Conservation (phyloP, 305 asterid species). For the Fraxinus greggii region DNA sequence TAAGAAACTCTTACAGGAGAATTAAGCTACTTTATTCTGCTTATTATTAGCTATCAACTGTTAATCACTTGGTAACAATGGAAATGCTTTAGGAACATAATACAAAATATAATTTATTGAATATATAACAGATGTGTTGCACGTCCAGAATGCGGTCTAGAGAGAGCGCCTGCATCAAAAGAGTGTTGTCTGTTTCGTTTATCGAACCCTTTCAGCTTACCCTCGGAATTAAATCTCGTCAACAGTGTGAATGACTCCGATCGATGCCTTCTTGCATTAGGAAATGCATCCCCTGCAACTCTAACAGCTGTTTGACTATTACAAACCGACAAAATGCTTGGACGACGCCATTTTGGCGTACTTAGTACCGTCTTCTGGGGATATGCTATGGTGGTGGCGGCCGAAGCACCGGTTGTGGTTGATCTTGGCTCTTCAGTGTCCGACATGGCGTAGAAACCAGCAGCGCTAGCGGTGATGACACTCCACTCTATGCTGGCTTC, state of each 20-base stretch:
- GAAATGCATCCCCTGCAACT: conserved; percentile 51
- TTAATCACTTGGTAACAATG: conserved; percentile 14
- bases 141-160: conserved; percentile 11
- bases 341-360: conserved; percentile 40
- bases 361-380: conserved; percentile 17
- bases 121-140: conserved; percentile 31
- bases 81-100: conserved; percentile 3
- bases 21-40: background rate
- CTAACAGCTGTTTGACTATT: conserved; percentile 64
- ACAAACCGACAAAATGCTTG: conserved; percentile 64
- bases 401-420: background rate
- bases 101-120: conserved; percentile 4
- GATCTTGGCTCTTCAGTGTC: conserved; percentile 49
- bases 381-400: conserved; percentile 13
- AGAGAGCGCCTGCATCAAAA: conserved; percentile 30
- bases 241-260: conserved; percentile 30
- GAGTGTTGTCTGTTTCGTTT: conserved; percentile 36
- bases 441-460: conserved; percentile 58
- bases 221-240: conserved; percentile 48
- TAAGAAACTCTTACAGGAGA: conserved; percentile 4
- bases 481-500: conserved; percentile 96
- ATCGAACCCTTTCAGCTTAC: conserved; percentile 34
- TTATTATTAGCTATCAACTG: background rate
- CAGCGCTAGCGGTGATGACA: conserved; percentile 76
- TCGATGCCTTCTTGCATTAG: conserved; percentile 27